Conservation (phyloP, 306 rosid species). For the Myrica gale region DNA sequence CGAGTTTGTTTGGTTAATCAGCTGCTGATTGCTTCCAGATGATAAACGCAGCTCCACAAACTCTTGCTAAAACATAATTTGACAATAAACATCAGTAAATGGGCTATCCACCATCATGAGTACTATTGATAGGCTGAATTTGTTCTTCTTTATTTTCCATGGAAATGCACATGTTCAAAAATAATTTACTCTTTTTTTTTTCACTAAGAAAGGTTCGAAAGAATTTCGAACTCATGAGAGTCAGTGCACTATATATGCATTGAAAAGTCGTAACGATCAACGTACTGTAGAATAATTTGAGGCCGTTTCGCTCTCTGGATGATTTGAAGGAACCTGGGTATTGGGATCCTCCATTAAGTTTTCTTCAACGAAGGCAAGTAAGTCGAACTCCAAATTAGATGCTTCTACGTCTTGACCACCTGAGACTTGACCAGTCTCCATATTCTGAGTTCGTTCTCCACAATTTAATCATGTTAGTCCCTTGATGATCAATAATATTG, state of each 20-base stretch:
- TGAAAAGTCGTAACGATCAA: neutral
- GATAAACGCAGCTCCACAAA: constrained; percentile 10
- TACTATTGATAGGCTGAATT: neutral
- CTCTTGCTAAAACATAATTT: neutral
- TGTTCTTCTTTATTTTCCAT: neutral
- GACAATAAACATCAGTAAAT: neutral
- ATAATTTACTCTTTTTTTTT: too few species aligned
- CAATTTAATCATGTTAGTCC: neutral
- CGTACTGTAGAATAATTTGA: neutral
- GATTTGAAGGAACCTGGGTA: neutral
- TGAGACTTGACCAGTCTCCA: neutral
- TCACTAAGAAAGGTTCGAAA: neutral
- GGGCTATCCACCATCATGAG: neutral
- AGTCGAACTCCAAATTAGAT: neutral
- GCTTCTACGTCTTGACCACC: neutral
- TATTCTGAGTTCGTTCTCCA: neutral
- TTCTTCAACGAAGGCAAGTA: neutral
- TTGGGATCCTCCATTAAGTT: neutral
- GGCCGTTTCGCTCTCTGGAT: neutral
- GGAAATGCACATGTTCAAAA: too few species aligned
- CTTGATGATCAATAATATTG: neutral
- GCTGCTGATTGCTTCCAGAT: neutral
- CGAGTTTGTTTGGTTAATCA: neutral
- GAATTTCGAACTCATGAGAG: neutral
- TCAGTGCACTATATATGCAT: too few species aligned